phyloP scores from a whole-genome alignment of 2,329 filamentous ascomycete species.

The Penicillium sp. region DNA sequence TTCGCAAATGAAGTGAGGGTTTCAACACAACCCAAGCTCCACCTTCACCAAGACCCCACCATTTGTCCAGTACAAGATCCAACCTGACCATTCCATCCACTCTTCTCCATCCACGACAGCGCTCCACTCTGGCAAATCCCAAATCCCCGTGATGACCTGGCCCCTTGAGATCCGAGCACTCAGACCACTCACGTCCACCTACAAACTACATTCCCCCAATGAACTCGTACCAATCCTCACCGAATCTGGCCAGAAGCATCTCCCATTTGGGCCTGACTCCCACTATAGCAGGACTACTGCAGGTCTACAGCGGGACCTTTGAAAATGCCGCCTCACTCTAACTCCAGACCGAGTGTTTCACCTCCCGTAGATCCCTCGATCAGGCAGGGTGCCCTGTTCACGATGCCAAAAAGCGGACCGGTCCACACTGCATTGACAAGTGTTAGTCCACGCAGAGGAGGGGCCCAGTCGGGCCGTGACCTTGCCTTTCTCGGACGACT shows the following conservation, averaged over 20 bases:
- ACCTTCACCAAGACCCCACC: conserved; percentile 5
- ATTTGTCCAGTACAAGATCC: conserved; percentile 13
- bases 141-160: conserved; percentile 24
- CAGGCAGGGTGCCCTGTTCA: conserved; percentile 10
- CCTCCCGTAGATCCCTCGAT: conserved; percentile 19
- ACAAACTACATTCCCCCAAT: neutral
- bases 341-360: conserved; percentile 15
- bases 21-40: conserved; percentile 2
- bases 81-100: conserved; percentile 6
- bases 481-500: conserved; percentile 14
- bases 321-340: neutral
- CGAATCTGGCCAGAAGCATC: conserved; percentile 11
- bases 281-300: neutral
- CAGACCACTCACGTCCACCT: neutral
- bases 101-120: conserved; percentile 6
- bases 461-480: conserved; percentile 10
- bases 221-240: conserved; percentile 1
- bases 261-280: neutral
- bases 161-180: conserved; percentile 11
- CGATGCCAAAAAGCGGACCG: neutral
- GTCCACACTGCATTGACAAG: neutral
- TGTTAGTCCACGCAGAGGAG: neutral
- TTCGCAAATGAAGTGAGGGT: neutral
- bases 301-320: neutral
- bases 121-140: conserved; percentile 12